These are phyloP conservation scores for Capillidium heterosporum DNA, from an alignment of 371 early-diverging fungal genomes.

Conservation along the genomic window DNA sequence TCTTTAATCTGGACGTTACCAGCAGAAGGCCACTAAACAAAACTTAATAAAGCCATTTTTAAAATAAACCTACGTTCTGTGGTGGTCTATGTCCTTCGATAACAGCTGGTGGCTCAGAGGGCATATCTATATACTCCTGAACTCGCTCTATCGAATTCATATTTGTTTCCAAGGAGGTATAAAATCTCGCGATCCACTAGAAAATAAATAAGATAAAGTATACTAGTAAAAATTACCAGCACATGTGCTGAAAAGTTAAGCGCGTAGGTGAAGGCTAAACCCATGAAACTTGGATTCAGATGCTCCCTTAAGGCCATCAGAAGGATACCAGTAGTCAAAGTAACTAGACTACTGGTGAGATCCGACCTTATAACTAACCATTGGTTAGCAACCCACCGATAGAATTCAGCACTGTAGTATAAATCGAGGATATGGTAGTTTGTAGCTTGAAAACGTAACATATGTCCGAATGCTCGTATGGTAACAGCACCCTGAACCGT, in stretches of 20 bases:
- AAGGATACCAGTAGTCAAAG: conserved; percentile 29
- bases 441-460: conserved; percentile 29
- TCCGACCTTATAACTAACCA: conserved; percentile 65
- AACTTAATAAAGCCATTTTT: too few species aligned
- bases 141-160: conserved; percentile 52
- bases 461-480: conserved; percentile 58
- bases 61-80: too few species aligned
- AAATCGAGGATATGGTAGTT: conserved; percentile 29
- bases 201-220: conserved; percentile 3
- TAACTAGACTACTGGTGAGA: conserved; percentile 36
- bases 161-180: conserved; percentile 36
- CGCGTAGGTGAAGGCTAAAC: conserved; percentile 54
- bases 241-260: conserved; percentile 42
- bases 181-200: conserved; percentile 19
- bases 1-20: conserved; percentile 36
- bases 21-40: conserved; percentile 49
- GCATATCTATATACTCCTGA: conserved; percentile 30
- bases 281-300: conserved; percentile 49
- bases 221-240: conserved; percentile 5
- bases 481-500: conserved; percentile 44
- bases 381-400: conserved; percentile 57
- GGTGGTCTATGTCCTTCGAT: conserved; percentile 24
- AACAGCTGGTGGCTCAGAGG: conserved; percentile 34
- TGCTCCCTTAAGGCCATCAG: conserved; percentile 17
- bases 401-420: conserved; percentile 48